Percentiles rank a stretch among this genome's conserved stretches.
Conservation (phyloP, 768 basidiomycete species). For the Coprinopsis strossmayeri region DNA sequence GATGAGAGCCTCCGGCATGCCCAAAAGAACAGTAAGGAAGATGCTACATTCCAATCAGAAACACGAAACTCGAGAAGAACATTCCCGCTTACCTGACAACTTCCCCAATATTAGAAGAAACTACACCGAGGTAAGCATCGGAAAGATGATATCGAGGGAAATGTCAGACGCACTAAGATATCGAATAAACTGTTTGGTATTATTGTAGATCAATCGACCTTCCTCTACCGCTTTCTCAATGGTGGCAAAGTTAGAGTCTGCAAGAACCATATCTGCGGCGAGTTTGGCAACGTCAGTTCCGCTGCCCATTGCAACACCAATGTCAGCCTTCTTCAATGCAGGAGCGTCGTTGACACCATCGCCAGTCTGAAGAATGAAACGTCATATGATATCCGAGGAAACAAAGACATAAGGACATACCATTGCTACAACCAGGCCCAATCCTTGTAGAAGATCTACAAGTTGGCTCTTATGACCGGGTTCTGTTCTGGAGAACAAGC, state of each 20-base stretch:
- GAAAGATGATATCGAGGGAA: not conserved
- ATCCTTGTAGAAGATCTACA: constrained; percentile 86
- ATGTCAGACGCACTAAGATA: constrained; percentile 72
- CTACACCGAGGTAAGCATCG: constrained; percentile 25
- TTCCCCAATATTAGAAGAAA: constrained; percentile 96
- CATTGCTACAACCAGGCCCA: constrained; percentile 96
- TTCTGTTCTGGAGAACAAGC: constrained; percentile 90
- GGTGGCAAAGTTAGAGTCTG: constrained; percentile 95
- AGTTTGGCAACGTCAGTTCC: constrained; percentile 98
- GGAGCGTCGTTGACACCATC: constrained; percentile 99
- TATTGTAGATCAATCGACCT: constrained; percentile 96
- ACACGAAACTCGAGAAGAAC: not conserved
- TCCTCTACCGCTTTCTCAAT: constrained; percentile 97
- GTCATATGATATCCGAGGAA: not conserved
- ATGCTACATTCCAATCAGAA: constrained; percentile 41
- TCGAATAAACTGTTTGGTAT: constrained; percentile 99
- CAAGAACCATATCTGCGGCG: constrained; percentile 96
- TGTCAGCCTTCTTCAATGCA: constrained; percentile 93
- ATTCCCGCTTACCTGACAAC: constrained; percentile 78
- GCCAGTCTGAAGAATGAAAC: constrained; percentile 53
- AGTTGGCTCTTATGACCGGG: constrained; percentile 93
- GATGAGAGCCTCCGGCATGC: constrained; percentile 99
- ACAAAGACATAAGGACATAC: constrained; percentile 26
- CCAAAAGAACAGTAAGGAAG: constrained; percentile 93
- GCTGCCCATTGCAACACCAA: constrained; percentile 98